These are phyloP conservation scores for Neonectria coccinea DNA, from an alignment of 2,329 filamentous ascomycete species.

Conservation along the genomic window DNA sequence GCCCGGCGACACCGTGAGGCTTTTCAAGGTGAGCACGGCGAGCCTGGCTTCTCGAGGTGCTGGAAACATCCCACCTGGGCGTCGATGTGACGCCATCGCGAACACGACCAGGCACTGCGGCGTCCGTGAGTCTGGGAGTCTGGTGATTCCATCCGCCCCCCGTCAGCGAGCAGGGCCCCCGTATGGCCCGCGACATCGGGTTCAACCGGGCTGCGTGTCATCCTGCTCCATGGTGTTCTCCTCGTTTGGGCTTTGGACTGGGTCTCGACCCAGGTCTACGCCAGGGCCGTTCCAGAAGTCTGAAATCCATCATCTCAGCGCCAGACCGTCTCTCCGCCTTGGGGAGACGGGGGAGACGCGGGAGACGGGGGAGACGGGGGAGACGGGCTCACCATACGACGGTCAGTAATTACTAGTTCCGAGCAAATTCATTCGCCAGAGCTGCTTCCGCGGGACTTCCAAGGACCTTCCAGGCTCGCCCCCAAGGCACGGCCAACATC, in stretches of 20 bases:
- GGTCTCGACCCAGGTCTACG: slow-evolving; percentile 16
- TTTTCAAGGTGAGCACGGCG: slow-evolving; percentile 39
- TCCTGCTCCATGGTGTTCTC: slow-evolving; percentile 16
- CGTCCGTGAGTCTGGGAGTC: slow-evolving; percentile 33
- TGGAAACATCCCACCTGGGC: slow-evolving; percentile 40
- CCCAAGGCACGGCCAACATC: slow-evolving; percentile 3
- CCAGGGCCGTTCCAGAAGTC: slow-evolving; percentile 21
- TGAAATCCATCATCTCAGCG: slow-evolving; percentile 6
- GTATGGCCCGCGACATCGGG: slow-evolving; percentile 37
- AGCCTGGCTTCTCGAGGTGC: slow-evolving; percentile 24
- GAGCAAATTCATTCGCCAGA: slow-evolving; percentile 11
- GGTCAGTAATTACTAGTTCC: slow-evolving; percentile 10
- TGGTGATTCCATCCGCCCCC: slow-evolving; percentile 30
- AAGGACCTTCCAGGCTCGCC: slow-evolving; percentile 15
- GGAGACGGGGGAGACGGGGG: slow-evolving; percentile 1
- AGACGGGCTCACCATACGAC: slow-evolving; percentile 13
- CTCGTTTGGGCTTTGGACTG: slow-evolving; percentile 3
- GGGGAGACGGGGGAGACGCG: slow-evolving; percentile 1
- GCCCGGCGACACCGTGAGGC: slow-evolving; percentile 38
- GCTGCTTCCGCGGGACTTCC: slow-evolving; percentile 13
- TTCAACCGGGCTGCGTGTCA: slow-evolving; percentile 38
- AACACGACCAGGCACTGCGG: slow-evolving; percentile 24
- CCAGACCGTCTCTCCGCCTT: slow-evolving; percentile 24
- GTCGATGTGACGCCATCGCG: slow-evolving; percentile 38
- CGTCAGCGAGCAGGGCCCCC: slow-evolving; percentile 24